Evolutionary conservation across 495 filamentous ascomycete species (phyloP).

Genomic region (Jackrogersella minutella): DNA sequence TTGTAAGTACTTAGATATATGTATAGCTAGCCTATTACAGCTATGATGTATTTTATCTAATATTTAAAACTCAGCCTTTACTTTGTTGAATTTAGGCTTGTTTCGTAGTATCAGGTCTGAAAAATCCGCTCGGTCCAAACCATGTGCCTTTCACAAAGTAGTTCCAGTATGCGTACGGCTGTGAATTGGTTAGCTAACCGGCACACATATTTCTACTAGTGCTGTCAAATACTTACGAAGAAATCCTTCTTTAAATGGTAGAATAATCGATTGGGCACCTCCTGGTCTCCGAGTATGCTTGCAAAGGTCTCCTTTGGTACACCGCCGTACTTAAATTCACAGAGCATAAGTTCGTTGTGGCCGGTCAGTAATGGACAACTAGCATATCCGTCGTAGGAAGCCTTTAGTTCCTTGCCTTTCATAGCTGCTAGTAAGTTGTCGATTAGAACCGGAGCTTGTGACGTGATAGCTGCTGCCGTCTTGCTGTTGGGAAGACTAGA

Average conservation of each 20-base stretch:
- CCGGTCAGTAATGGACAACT: slow-evolving; percentile 73
- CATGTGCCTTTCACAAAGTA: slow-evolving; percentile 40
- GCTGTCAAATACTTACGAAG: slow-evolving; percentile 62
- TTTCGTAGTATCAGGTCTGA: slow-evolving; percentile 28
- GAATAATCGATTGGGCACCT: slow-evolving; percentile 61
- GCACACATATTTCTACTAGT: too few relatives aligned
- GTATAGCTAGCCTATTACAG: neutral
- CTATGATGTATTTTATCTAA: neutral
- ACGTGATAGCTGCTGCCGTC: slow-evolving; percentile 71
- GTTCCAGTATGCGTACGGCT: slow-evolving; percentile 44
- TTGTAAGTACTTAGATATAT: too few relatives aligned
- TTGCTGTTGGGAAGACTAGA: slow-evolving; percentile 73
- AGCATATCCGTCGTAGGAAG: slow-evolving; percentile 71
- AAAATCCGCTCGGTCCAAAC: slow-evolving; percentile 42
- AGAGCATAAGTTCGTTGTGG: slow-evolving; percentile 72
- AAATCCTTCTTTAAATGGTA: slow-evolving; percentile 77
- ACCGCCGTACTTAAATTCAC: slow-evolving; percentile 78
- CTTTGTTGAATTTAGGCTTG: neutral
- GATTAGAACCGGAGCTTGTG: slow-evolving; percentile 68
- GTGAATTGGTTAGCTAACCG: neutral
- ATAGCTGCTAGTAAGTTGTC: slow-evolving; percentile 61
- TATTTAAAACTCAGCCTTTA: too few relatives aligned
- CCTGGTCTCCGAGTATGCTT: slow-evolving; percentile 65
- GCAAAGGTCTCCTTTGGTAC: slow-evolving; percentile 74
- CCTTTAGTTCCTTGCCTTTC: slow-evolving; percentile 62